Percentiles rank a stretch among this genome's conserved stretches.
Evolutionary conservation across 306 rosid species (phyloP).

Genomic region (Acacia acuminata): DNA sequence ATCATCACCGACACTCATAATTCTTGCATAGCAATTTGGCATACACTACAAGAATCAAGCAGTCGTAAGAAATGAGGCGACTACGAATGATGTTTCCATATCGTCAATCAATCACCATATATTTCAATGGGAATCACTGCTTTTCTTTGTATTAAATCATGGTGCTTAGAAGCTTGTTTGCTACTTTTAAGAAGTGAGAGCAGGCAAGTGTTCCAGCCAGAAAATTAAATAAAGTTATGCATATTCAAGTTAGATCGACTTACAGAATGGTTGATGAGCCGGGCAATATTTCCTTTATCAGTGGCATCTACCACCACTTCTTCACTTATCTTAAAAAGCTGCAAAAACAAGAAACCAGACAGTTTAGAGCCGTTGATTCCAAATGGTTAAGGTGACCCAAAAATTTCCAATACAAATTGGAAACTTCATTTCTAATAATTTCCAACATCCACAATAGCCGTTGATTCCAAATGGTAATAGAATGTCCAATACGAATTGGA

Average conservation of each 20-base stretch:
- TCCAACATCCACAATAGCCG: neutral
- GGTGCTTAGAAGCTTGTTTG: neutral
- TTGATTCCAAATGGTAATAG: neutral
- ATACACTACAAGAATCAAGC: conserved; percentile 61
- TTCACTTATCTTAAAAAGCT: conserved; percentile 98
- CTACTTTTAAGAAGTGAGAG: neutral
- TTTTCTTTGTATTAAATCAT: neutral
- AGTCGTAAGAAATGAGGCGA: conserved; percentile 5
- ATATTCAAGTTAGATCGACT: conserved; percentile 36
- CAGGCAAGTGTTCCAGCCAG: neutral
- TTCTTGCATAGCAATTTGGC: conserved; percentile 99
- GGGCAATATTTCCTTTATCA: conserved; percentile 97
- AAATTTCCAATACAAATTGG: neutral
- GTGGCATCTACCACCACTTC: conserved; percentile 99
- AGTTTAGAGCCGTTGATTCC: conserved; percentile 17
- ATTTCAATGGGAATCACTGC: neutral
- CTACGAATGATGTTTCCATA: neutral
- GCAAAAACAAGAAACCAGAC: conserved; percentile 31
- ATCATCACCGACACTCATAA: conserved; percentile 97
- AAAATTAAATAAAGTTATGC: neutral
- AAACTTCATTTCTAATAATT: neutral
- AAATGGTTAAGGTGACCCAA: neutral
- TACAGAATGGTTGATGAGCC: conserved; percentile 95
- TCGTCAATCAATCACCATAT: neutral
- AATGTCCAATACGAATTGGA: neutral